Evolutionary conservation across 2,329 filamentous ascomycete genomes (phyloP).

Genomic region (Venturia oleaginea): DNA sequence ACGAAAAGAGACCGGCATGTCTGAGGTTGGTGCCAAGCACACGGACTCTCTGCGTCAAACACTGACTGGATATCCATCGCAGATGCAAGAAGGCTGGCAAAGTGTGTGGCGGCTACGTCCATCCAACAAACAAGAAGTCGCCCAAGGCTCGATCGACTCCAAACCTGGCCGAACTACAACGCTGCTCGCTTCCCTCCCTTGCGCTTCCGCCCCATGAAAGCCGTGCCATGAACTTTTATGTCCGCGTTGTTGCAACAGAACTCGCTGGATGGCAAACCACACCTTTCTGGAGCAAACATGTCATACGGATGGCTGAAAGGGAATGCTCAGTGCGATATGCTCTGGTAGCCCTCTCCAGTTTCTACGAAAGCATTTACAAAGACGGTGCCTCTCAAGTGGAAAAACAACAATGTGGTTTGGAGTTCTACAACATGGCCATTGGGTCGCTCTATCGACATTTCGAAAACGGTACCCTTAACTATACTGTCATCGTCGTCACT

Average conservation of each 20-base stretch:
- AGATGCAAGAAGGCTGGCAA: conserved; percentile 3
- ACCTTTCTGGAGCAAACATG: neutral
- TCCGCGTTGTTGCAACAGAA: neutral
- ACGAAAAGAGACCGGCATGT: neutral
- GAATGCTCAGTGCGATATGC: neutral
- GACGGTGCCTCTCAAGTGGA: neutral
- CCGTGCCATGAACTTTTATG: neutral
- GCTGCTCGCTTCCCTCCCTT: neutral
- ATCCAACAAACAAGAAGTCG: neutral
- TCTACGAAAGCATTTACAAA: neutral
- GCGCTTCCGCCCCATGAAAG: neutral
- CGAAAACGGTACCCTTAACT: neutral
- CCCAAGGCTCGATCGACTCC: neutral
- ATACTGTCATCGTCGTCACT: neutral
- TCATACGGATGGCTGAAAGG: neutral
- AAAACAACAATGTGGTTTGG: neutral
- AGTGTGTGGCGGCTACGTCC: neutral
- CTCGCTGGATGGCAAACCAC: neutral
- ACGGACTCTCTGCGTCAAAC: neutral
- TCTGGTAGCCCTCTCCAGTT: neutral
- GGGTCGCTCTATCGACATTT: neutral
- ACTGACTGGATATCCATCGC: neutral
- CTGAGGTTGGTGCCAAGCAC: neutral
- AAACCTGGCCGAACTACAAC: neutral
- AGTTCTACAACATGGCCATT: neutral